Evolutionary conservation across 2,329 filamentous ascomycete species (phyloP).

Genomic region (Monilinia polystroma): DNA sequence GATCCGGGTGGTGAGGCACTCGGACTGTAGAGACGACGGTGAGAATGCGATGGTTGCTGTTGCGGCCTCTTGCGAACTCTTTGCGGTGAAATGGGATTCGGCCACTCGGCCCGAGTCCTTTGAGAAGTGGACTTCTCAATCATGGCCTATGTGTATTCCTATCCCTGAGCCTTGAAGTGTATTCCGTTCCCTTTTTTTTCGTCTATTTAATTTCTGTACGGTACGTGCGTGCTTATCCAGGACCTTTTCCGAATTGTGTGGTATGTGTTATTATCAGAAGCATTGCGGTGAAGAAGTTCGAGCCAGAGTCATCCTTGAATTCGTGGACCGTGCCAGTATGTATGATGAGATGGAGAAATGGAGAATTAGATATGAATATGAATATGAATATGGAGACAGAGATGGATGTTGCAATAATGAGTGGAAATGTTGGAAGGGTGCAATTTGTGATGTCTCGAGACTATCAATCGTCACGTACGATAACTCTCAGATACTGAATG

Average conservation of each 20-base stretch:
- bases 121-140: conserved; percentile 18
- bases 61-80: conserved; percentile 20
- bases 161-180: background rate
- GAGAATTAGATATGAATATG: background rate
- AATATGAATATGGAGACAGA: no score
- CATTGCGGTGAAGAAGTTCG: conserved; percentile 19
- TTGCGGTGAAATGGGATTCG: conserved; percentile 18
- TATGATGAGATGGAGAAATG: background rate
- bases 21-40: conserved; percentile 18
- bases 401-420: conserved; percentile 3
- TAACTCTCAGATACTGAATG: background rate
- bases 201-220: conserved; percentile 9
- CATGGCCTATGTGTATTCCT: conserved; percentile 17
- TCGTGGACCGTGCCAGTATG: conserved; percentile 16
- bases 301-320: conserved; percentile 19
- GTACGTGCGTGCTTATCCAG: conserved; percentile 18
- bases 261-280: conserved; percentile 19
- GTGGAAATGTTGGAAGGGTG: conserved; percentile 4
- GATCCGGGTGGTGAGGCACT: conserved; percentile 20
- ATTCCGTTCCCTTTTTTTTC: background rate
- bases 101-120: conserved; percentile 21
- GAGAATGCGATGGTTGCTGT: conserved; percentile 14
- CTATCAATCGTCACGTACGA: conserved; percentile 5
- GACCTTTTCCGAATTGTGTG: conserved; percentile 17
- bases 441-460: conserved; percentile 3